A percentile compares a stretch with the other conserved stretches of the same genome.
Conservation (phyloP, 2,329 filamentous ascomycete species). For the Monilinia vaccinii-corymbosi region DNA sequence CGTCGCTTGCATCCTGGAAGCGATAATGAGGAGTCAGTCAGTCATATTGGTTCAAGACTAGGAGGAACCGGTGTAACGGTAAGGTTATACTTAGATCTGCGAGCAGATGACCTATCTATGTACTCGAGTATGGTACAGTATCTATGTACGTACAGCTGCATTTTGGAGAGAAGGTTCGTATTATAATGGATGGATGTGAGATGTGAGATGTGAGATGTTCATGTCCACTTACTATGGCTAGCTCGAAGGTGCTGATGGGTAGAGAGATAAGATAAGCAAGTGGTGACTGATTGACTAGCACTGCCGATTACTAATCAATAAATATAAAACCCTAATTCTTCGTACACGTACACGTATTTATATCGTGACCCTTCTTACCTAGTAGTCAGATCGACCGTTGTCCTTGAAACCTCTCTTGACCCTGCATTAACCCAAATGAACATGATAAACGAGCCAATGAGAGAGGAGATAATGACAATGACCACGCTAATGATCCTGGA, state of each 20-base stretch:
- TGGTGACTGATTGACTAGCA: too few relatives aligned
- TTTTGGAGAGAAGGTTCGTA: neutral
- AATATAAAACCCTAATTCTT: too few relatives aligned
- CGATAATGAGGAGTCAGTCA: neutral
- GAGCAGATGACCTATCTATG: neutral
- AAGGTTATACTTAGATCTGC: neutral
- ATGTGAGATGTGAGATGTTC: too few relatives aligned
- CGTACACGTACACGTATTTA: too few relatives aligned
- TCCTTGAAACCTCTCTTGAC: neutral
- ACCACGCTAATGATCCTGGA: slow-evolving; percentile 1
- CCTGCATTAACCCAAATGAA: neutral
- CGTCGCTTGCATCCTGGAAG: slow-evolving; percentile 1
- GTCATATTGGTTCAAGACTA: neutral
- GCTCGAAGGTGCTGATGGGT: too few relatives aligned
- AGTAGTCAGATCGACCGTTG: neutral
- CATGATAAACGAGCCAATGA: neutral
- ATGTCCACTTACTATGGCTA: too few relatives aligned
- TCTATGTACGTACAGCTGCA: too few relatives aligned
- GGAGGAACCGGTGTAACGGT: neutral
- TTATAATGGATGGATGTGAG: neutral
- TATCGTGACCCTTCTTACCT: too few relatives aligned
- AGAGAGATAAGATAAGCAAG: too few relatives aligned
- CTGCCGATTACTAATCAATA: too few relatives aligned
- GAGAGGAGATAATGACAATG: slow-evolving; percentile 1
- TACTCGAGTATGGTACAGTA: too few relatives aligned